These are phyloP conservation scores for Colletotrichum viniferum DNA, from an alignment of 2,329 filamentous ascomycete genomes.

Conservation along the genomic window DNA sequence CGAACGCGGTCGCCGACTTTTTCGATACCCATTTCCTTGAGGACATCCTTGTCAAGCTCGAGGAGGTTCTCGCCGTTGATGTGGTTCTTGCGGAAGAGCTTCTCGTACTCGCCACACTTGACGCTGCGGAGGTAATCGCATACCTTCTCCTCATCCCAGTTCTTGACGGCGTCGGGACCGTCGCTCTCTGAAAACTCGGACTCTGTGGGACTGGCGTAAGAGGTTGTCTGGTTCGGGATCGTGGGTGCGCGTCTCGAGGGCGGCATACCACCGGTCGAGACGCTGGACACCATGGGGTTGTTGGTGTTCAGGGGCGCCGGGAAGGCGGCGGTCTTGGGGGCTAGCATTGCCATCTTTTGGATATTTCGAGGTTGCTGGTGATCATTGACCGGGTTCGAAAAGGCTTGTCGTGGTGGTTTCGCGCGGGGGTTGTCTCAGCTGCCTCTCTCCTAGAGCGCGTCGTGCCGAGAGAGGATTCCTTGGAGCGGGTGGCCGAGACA, in stretches of 20 bases:
- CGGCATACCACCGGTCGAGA: conserved; percentile 53
- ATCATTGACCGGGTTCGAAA: conserved; percentile 1
- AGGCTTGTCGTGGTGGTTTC: background rate
- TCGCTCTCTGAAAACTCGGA: conserved; percentile 91
- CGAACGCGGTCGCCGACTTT: conserved; percentile 97
- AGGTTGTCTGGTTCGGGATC: conserved; percentile 54
- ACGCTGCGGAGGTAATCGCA: conserved; percentile 90
- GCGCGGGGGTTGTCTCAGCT: conserved; percentile 20
- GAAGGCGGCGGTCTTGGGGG: conserved; percentile 71
- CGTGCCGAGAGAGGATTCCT: conserved; percentile 1
- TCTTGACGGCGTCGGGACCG: conserved; percentile 75
- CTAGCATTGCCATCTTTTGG: conserved; percentile 74
- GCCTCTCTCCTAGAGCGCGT: conserved; percentile 23
- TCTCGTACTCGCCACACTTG: conserved; percentile 92
- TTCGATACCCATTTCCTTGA: conserved; percentile 98
- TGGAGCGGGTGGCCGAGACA: conserved; percentile 14
- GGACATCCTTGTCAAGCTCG: conserved; percentile 94
- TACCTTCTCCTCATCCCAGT: conserved; percentile 91
- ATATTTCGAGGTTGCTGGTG: background rate
- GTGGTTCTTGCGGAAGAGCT: conserved; percentile 87
- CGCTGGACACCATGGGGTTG: conserved; percentile 48
- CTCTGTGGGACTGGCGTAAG: conserved; percentile 83
- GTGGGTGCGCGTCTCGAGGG: conserved; percentile 57
- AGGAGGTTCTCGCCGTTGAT: conserved; percentile 97
- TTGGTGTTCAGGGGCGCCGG: conserved; percentile 59